Base-by-base conservation (phyloP, 129 eudicot species). In the Logfia minima region DNA sequence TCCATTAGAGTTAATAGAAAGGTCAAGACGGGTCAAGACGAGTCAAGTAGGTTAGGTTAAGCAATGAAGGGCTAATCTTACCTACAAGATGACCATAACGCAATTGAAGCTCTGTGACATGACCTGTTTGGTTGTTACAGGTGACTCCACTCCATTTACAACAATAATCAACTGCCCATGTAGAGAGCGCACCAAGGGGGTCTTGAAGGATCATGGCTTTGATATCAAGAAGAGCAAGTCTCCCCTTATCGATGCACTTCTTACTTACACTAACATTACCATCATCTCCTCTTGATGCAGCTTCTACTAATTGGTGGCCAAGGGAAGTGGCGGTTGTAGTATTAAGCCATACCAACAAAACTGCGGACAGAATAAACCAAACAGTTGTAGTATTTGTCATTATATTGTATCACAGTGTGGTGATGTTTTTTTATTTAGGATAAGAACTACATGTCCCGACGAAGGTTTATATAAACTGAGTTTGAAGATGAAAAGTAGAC, bases 41-140 rank as follows among this genome's bases (percentile, higher is more conserved):
- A 5, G 4, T 73, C 16, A 73, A 58, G 18, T 16, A 39, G 62
- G 55, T 58, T 31, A 65, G 31, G 43, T 65, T 31, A 1, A 65
- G 70, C 70, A 65, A 18, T 32, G 70, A 65, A 65, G 45, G 45
- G 45, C 70, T 65, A 17, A 65, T 31, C 23, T 65, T 1, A 65
- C 70, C 70, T 65, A 0, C 6, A 32, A 32, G 35, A 32, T 0
- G 2, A 37, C 0, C 6, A 37, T 8, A 0, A 1, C 2, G 1
- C 39, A 63, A 24, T 8, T 24, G 1, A 26, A 63, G 39, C 68
- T 63, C 39, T 26, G 39, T 63, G 68, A 64, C 69, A 29, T 24
- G 37, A 65, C 45, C 70, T 28, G 70, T 31, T 65, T 2, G 10
- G 45, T 26, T 0, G 45, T 31, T 31, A 18, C 70, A 65, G 1